These are phyloP conservation scores for Exophiala sideris DNA, from an alignment of 2,329 filamentous ascomycete species.

Conservation along the genomic window DNA sequence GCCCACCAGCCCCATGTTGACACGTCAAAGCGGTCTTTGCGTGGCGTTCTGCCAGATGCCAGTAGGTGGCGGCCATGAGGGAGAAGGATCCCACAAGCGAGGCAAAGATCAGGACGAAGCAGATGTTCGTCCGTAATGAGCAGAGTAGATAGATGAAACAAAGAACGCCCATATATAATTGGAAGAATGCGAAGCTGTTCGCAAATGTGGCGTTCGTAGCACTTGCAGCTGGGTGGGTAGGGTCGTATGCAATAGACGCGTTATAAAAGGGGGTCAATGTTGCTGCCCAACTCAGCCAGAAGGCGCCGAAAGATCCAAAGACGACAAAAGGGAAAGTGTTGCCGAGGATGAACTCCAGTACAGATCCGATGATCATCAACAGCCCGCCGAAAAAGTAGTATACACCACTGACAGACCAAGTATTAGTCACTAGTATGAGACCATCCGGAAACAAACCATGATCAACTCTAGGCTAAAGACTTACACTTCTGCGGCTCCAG, in stretches of 20 bases:
- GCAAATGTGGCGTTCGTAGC: constrained; percentile 23
- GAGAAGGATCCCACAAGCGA: constrained; percentile 26
- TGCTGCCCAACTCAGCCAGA: constrained; percentile 55
- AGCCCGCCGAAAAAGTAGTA: constrained; percentile 25
- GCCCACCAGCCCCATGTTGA: constrained; percentile 46
- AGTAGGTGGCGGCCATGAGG: constrained; percentile 45
- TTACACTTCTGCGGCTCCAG: constrained; percentile 42
- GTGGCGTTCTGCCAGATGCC: constrained; percentile 1
- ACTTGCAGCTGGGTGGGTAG: constrained; percentile 23
- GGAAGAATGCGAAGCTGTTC: constrained; percentile 52
- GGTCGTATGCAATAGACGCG: constrained; percentile 38
- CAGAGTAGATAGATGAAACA: constrained; percentile 65
- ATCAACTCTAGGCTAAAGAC: neutral
- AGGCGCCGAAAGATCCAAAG: constrained; percentile 45
- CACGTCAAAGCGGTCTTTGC: neutral
- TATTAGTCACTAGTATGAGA: neutral
- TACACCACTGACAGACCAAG: constrained; percentile 18
- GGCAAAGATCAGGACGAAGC: constrained; percentile 67
- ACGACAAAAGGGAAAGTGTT: constrained; percentile 56
- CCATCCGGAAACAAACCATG: neutral
- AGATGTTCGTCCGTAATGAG: constrained; percentile 66
- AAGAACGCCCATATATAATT: constrained; percentile 62
- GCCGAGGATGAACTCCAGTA: constrained; percentile 34
- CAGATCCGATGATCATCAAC: constrained; percentile 30
- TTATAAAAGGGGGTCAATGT: constrained; percentile 53